These are phyloP conservation scores for Aspergillus awamori DNA, from an alignment of 2,329 filamentous ascomycete genomes.

Conservation along the genomic window DNA sequence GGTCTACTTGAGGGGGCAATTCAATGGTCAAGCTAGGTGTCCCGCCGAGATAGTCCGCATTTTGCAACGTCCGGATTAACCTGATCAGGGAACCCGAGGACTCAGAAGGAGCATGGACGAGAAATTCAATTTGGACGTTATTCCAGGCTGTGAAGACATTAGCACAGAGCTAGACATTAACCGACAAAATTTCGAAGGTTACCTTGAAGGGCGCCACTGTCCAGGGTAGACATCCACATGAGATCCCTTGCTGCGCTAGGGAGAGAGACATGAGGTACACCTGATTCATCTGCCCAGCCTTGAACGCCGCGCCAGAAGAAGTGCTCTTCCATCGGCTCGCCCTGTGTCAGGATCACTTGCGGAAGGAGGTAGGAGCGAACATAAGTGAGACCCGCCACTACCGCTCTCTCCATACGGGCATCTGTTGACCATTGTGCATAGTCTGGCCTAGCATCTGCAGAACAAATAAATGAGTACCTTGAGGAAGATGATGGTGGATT, in stretches of 20 bases:
- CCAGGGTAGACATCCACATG: slow-evolving; percentile 77
- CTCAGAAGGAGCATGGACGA: slow-evolving; percentile 73
- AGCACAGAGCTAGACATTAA: slow-evolving; percentile 4
- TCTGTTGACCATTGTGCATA: slow-evolving; percentile 70
- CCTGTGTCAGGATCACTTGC: slow-evolving; percentile 74
- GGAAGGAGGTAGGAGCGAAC: slow-evolving; percentile 75
- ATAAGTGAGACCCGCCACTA: slow-evolving; percentile 68
- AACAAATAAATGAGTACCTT: slow-evolving; percentile 8
- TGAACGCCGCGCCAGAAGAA: slow-evolving; percentile 68
- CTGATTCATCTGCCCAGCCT: slow-evolving; percentile 55
- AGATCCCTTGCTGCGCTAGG: slow-evolving; percentile 65
- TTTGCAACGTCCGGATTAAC: slow-evolving; percentile 73
- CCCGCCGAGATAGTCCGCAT: slow-evolving; percentile 73
- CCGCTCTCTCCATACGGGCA: slow-evolving; percentile 66
- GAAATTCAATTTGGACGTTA: slow-evolving; percentile 74
- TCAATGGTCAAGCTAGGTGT: slow-evolving; percentile 81
- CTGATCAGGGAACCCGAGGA: slow-evolving; percentile 75
- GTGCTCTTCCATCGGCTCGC: slow-evolving; percentile 64
- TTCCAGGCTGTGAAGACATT: slow-evolving; percentile 67
- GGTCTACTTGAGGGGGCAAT: slow-evolving; percentile 71
- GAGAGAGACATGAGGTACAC: slow-evolving; percentile 72
- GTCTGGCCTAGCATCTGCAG: slow-evolving; percentile 71
- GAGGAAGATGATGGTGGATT: slow-evolving; percentile 7
- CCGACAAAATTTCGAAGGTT: slow-evolving; percentile 27
- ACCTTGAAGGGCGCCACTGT: slow-evolving; percentile 70